phyloP scores from a whole-genome alignment of 352 stramenopile species.

The Phytopythium kandeliae region DNA sequence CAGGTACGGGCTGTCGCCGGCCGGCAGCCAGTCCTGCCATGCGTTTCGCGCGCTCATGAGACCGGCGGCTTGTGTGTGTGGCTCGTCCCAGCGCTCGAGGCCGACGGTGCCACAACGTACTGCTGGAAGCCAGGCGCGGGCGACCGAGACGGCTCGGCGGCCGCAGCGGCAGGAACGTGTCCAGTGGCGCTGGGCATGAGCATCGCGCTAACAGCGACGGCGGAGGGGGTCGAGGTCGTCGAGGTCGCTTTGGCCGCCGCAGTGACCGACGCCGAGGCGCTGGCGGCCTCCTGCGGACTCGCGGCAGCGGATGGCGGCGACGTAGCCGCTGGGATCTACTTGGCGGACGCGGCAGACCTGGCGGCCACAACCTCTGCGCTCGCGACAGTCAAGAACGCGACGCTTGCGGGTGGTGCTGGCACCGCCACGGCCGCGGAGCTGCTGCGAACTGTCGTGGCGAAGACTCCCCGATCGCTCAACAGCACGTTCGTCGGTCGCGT shows the following conservation, averaged over 20 bases:
- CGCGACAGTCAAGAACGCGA: neutral
- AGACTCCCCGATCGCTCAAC: neutral
- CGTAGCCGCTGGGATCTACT: neutral
- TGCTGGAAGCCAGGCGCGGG: neutral
- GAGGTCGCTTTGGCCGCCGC: neutral
- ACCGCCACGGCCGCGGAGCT: neutral
- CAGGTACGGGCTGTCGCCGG: neutral
- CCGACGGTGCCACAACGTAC: conserved; percentile 1
- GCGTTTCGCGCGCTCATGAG: neutral
- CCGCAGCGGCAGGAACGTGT: neutral
- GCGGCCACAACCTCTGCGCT: no score
- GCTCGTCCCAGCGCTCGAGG: neutral
- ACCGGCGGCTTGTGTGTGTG: neutral
- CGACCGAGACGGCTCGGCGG: neutral
- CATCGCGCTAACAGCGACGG: neutral
- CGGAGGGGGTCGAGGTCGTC: neutral
- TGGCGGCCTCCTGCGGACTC: neutral
- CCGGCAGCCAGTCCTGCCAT: neutral
- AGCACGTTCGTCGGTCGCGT: neutral
- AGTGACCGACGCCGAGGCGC: neutral
- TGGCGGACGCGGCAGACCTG: neutral
- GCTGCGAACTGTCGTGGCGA: neutral
- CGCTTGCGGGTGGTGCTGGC: neutral
- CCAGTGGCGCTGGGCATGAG: neutral
- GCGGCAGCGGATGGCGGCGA: neutral